phyloP scores from a whole-genome alignment of 1,284 basidiomycete species.

The Puccinia triticina region DNA sequence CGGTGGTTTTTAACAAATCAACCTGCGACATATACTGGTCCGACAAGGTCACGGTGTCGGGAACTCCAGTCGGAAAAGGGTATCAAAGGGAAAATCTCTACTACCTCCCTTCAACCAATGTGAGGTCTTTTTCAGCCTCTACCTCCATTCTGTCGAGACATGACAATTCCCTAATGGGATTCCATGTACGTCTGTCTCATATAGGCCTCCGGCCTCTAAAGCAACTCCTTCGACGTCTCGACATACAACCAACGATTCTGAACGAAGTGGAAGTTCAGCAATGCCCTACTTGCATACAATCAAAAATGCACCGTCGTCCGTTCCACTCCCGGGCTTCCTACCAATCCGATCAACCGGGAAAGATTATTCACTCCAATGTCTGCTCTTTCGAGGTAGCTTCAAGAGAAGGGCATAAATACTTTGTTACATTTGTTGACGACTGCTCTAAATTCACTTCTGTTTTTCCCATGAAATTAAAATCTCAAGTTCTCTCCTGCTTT shows the following conservation, averaged over 20 bases:
- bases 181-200: too few species aligned
- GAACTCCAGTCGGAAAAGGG: background rate
- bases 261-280: background rate
- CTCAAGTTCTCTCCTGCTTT: constrained; percentile 54
- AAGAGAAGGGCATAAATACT: too few species aligned
- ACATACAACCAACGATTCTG: background rate
- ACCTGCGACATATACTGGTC: background rate
- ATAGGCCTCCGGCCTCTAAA: constrained; percentile 1
- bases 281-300: background rate
- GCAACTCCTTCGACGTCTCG: background rate
- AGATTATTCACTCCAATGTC: background rate
- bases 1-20: background rate
- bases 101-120: background rate
- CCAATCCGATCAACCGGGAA: too few species aligned
- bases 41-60: too few species aligned
- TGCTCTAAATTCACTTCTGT: background rate
- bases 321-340: background rate
- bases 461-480: constrained; percentile 13
- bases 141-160: too few species aligned
- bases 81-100: background rate
- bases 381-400: background rate
- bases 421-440: background rate
- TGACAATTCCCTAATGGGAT: too few species aligned
- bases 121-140: too few species aligned
- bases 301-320: background rate